Percentiles rank a stretch among this genome's conserved stretches.
These are phyloP conservation scores for Schizonepeta tenuifolia DNA, from an alignment of 257 asterid species.

Conservation along the genomic window DNA sequence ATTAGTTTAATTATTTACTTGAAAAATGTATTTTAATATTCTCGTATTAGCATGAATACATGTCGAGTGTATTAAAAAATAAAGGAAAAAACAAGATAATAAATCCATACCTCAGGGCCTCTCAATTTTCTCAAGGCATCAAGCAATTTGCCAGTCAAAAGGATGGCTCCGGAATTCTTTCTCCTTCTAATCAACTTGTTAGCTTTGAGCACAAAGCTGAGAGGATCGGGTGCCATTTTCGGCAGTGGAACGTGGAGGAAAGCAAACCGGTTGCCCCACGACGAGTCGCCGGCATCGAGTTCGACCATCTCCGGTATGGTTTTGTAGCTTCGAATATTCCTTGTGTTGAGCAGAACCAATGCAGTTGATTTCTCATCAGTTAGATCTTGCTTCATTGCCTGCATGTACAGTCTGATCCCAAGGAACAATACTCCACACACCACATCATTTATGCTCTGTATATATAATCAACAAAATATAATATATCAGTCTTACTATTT, in stretches of 20 bases:
- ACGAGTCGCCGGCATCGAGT: conserved; percentile 41
- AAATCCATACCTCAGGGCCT: conserved; percentile 68
- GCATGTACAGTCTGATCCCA: conserved; percentile 74
- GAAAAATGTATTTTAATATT: too few species aligned
- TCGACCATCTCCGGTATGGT: conserved; percentile 73
- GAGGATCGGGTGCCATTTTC: conserved; percentile 36
- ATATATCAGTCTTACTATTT: too few species aligned
- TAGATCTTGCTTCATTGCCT: conserved; percentile 39
- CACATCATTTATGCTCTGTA: conserved; percentile 76
- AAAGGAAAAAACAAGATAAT: too few species aligned
- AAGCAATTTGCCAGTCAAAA: conserved; percentile 66
- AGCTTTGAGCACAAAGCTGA: conserved; percentile 51
- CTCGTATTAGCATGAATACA: too few species aligned
- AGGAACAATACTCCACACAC: conserved; percentile 67
- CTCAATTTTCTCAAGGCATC: conserved; percentile 46
- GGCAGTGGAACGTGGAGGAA: conserved; percentile 77
- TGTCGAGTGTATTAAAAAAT: too few species aligned
- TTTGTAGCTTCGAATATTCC: conserved; percentile 70
- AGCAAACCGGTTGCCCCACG: conserved; percentile 91
- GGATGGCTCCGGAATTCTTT: conserved; percentile 59
- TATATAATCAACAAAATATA: too few species aligned
- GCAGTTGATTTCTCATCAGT: conserved; percentile 60
- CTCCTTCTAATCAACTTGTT: conserved; percentile 49
- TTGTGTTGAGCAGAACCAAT: conserved; percentile 73
- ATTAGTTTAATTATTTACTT: too few species aligned